Percentiles rank a stretch among this genome's conserved stretches.
Conservation (phyloP, 176 grass and related monocot genomes). For the Triticum urartu region DNA sequence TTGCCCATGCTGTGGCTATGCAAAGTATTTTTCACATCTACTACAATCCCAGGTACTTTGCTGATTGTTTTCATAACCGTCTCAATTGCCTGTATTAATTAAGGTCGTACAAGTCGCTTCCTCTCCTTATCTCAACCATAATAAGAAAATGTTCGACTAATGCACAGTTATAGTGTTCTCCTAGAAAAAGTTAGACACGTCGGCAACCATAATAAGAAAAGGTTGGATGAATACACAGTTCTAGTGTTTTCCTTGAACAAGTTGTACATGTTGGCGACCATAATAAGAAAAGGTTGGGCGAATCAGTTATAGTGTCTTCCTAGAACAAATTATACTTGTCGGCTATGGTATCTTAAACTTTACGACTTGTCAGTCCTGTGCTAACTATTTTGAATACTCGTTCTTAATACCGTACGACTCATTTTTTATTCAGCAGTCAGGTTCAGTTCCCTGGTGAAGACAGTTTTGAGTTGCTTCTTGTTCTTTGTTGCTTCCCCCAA, state of each 20-base stretch:
- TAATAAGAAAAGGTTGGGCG: too few species aligned
- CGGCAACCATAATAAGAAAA: neutral
- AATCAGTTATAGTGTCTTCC: too few species aligned
- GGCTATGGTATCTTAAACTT: neutral
- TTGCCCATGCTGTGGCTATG: slow-evolving; percentile 64
- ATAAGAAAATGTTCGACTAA: neutral
- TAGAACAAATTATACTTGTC: neutral
- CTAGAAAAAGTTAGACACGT: neutral
- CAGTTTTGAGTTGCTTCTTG: slow-evolving; percentile 1
- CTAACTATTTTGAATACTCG: neutral
- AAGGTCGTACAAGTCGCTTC: too few species aligned
- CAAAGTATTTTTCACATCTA: slow-evolving; percentile 75
- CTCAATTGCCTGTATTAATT: neutral
- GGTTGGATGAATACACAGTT: neutral
- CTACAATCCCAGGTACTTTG: slow-evolving; percentile 81
- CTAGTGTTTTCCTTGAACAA: slow-evolving; percentile 9
- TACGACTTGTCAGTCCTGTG: neutral
- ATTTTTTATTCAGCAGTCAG: neutral
- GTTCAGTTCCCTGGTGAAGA: neutral
- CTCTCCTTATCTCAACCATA: neutral
- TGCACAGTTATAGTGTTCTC: neutral
- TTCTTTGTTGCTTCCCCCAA: neutral
- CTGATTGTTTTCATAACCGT: neutral
- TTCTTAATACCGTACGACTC: neutral
- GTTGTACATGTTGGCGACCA: neutral